Evolutionary conservation across 2,329 filamentous ascomycete genomes (phyloP).

Genomic region (Verticillium albo-atrum): DNA sequence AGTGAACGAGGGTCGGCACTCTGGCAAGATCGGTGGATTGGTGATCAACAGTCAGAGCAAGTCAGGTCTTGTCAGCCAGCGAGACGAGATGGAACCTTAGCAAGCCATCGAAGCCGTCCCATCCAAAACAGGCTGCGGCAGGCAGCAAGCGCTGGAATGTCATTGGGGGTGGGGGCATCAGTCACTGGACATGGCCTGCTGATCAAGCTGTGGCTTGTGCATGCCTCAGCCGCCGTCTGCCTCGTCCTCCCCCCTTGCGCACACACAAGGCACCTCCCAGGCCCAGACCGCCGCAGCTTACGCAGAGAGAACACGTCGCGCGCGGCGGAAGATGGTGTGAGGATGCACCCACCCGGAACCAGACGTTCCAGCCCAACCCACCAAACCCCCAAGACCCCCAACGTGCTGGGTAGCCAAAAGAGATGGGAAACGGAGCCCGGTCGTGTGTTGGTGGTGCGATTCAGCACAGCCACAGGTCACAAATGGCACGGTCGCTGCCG

Average conservation of each 20-base stretch:
- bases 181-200: neutral
- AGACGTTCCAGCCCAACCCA: neutral
- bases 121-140: neutral
- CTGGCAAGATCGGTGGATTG: neutral
- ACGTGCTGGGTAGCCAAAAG: neutral
- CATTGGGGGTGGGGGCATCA: neutral
- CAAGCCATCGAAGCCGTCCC: neutral
- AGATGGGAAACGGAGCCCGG: neutral
- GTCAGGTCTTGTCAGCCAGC: neutral
- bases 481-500: constrained; percentile 11
- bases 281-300: no score
- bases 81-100: neutral
- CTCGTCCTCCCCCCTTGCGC: neutral
- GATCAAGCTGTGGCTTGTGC: neutral
- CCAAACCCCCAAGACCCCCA: neutral
- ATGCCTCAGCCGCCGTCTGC: neutral
- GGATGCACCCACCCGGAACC: neutral
- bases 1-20: no score
- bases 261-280: no score
- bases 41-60: neutral
- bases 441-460: constrained; percentile 12
- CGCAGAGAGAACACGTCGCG: neutral
- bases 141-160: neutral
- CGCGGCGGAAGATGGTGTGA: neutral
- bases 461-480: constrained; percentile 14